Conservation (phyloP, 805 yeast genomes). For the Yueomyces sp. region DNA sequence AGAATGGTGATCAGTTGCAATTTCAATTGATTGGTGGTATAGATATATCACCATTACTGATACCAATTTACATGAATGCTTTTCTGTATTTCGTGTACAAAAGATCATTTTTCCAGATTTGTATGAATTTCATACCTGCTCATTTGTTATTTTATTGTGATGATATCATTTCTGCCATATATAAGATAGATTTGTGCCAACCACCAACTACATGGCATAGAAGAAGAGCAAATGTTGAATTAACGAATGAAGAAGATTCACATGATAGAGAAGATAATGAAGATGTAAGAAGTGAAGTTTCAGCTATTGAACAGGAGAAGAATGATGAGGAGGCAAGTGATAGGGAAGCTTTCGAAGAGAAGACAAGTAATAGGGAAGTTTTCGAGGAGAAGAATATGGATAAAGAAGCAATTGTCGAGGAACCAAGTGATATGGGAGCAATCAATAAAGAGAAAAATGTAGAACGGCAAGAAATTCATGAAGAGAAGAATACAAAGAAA, state of each 20-base stretch:
- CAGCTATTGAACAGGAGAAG: too few species aligned
- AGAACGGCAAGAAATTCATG: too few species aligned
- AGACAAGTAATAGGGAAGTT: too few species aligned
- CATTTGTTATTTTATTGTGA: conserved; percentile 19
- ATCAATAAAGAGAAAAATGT: too few species aligned
- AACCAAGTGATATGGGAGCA: too few species aligned
- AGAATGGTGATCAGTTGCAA: conserved; percentile 8
- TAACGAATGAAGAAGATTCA: background rate
- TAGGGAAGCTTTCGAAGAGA: too few species aligned
- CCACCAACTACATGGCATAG: conserved; percentile 12
- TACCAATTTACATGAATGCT: conserved; percentile 13
- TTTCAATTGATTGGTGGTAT: conserved; percentile 13
- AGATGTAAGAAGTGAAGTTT: too few species aligned
- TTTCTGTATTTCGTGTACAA: conserved; percentile 10
- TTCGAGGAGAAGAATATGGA: too few species aligned
- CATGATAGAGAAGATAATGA: too few species aligned
- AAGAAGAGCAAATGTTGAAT: background rate
- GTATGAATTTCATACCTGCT: conserved; percentile 18
- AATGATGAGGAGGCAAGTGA: too few species aligned
- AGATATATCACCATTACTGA: conserved; percentile 9
- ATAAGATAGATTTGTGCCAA: conserved; percentile 16
- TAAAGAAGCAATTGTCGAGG: too few species aligned
- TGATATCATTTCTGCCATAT: conserved; percentile 13
- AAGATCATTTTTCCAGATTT: conserved; percentile 9
- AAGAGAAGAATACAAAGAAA: too few species aligned